Evolutionary conservation across 495 filamentous ascomycete genomes (phyloP), one percentile per base, ranked within the genome.

Genomic region (Penicillium fimorum): DNA sequence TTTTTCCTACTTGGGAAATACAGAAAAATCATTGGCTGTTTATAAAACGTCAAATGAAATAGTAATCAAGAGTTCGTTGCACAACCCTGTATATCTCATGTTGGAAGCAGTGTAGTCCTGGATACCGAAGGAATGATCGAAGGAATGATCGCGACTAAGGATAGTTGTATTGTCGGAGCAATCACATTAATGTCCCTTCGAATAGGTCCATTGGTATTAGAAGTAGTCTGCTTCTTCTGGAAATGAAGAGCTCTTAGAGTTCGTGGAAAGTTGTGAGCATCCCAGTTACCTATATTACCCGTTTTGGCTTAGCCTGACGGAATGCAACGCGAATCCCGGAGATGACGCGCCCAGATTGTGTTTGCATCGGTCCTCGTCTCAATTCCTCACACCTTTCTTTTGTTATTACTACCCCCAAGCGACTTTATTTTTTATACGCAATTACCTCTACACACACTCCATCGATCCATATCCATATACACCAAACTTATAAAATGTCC

Each of bases 401-500:
- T 32, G 25, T 32, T 17, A 17, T 12, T 17, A 44, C 37, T 7
- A 24, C 24, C 42, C 35, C 37, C 15, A 4, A n/a, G 8, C 24
- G 33, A 5, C 50, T 40, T 35, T 41, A n/a, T 11, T 48, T 27
- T 27, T 2, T 27, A 48, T 10, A 13, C 8, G 38, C 41, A 5
- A 20, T 20, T 22, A 50, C 22, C n/a, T 33, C 27, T 20, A 35
- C 4, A 22, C 2, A 18, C 17, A n/a, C 17, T 20, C 20, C 13
- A 25, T 15, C 33, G 11, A 12, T 25, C 20, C 4, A 10, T 13
- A 12, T 51, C 12, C n/a, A 15, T 29, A 18, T 13, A 41, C 13
- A 40, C 25, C 22, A 9, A 18, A 8, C 2, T 29, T 3, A 1
- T 11, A 41, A 40, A 38, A 82, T 82, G 78, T 69, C 76, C 42